Evolutionary conservation across 495 filamentous ascomycete species (phyloP), one percentile per base, ranked within the genome.

Genomic region (Podospora pseudoanserina): DNA sequence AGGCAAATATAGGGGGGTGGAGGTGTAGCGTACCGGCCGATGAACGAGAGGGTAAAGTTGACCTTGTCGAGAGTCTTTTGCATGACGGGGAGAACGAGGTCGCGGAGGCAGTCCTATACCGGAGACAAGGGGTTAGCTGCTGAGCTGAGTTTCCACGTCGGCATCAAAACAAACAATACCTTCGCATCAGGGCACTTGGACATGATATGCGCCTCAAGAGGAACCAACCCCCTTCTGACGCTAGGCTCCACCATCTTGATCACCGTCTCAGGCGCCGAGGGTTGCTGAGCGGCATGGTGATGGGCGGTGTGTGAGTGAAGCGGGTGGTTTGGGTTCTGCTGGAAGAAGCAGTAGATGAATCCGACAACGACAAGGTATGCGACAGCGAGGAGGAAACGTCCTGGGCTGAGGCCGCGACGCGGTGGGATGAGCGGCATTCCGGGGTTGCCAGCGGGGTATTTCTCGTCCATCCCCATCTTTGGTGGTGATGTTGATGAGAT

Each of bases 121-220:
- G 44, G 30, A 57, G 28, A 58, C 64, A 63, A 70, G 65, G 58
- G 1, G 23, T 16, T 18, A 20, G 49, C 44, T 13, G 5, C 34
- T n/a, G 23, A 23, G 23, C 23, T 23, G 23, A 28, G 19, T 4
- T 61, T 34, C 1, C 39, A 59, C 2, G 2, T 23, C 23, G n/a
- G 44, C 32, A n/a, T 23, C 26, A 55, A 13, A 20, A 16, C 44
- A 20, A 27, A 57, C 77, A 20, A 20, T 65, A 81, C 81, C 75
- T 80, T 84, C 2, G 92, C 90, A 77, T 96, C 92, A 0, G 95
- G 95, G 72, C 95, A 99, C 81, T 98, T 97, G 78, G 89, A 91
- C 90, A 97, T 97, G 68, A 97, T 91, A 74, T 96, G 92, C 65
- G 91, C 91, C 74, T 99, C 95, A 9, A 99, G 81, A 3, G 93